These are phyloP conservation scores for Spiromastix sp. DNA, from an alignment of 2,329 filamentous ascomycete species.

Conservation along the genomic window DNA sequence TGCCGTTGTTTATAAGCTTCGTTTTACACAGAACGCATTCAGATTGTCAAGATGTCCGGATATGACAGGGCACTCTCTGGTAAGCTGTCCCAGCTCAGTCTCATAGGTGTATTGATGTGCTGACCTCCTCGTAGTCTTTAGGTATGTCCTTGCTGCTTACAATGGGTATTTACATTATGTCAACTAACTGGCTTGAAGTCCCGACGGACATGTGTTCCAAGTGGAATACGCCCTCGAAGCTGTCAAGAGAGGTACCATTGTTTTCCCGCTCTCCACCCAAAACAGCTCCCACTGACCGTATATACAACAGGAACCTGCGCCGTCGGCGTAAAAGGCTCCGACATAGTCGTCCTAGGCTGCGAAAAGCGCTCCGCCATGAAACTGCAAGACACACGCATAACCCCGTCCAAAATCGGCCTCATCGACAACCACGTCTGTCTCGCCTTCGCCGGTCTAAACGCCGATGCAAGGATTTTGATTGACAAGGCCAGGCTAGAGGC, in stretches of 20 bases:
- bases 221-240: constrained; percentile 99
- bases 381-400: constrained; percentile 97
- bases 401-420: constrained; percentile 94
- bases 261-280: constrained; percentile 9
- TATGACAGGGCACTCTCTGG: constrained; percentile 99
- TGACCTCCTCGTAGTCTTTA: constrained; percentile 58
- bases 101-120: constrained; percentile 30
- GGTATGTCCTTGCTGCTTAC: constrained; percentile 37
- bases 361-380: constrained; percentile 99
- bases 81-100: constrained; percentile 40
- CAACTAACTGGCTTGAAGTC: constrained; percentile 52
- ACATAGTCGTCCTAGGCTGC: constrained; percentile 92
- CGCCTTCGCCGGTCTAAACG: constrained; percentile 93
- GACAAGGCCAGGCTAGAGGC: constrained; percentile 97
- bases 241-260: constrained; percentile 75
- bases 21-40: background rate
- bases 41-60: constrained; percentile 59
- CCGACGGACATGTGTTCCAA: constrained; percentile 98
- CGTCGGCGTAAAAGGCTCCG: constrained; percentile 88
- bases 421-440: constrained; percentile 94
- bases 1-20: background rate
- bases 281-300: constrained; percentile 14
- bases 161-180: constrained; percentile 15
- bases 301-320: constrained; percentile 71
- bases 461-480: constrained; percentile 93